Evolutionary conservation across 371 early-diverging fungal genomes (phyloP).

Genomic region (Blastocladiella emersonii): DNA sequence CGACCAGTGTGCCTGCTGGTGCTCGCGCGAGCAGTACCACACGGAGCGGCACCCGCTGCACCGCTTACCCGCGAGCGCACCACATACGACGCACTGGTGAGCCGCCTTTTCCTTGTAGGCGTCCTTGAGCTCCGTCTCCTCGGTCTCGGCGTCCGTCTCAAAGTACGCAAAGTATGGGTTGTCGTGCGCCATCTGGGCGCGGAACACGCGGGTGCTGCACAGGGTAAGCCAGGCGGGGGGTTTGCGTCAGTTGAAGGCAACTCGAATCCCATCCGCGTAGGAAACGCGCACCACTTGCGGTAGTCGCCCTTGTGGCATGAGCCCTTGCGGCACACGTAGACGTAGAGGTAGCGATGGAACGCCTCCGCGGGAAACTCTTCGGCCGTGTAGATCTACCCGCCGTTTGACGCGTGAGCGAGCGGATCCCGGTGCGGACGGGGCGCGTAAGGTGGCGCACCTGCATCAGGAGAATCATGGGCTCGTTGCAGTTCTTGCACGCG

Average conservation of each 20-base stretch:
- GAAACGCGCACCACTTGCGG: slow-evolving; percentile 31
- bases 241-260: too few species aligned
- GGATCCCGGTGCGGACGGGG: not conserved
- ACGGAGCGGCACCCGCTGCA: slow-evolving; percentile 62
- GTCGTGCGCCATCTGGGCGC: slow-evolving; percentile 69
- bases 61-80: slow-evolving; percentile 54
- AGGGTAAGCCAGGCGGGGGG: too few species aligned
- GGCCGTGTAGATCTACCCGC: slow-evolving; percentile 68
- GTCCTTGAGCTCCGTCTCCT: slow-evolving; percentile 13
- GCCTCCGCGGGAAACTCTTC: slow-evolving; percentile 77
- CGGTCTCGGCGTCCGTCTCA: slow-evolving; percentile 17
- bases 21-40: slow-evolving; percentile 68
- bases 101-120: slow-evolving; percentile 9
- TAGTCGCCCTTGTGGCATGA: slow-evolving; percentile 52
- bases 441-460: slow-evolving; percentile 45
- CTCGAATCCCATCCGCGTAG: not conserved
- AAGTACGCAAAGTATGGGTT: slow-evolving; percentile 43
- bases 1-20: slow-evolving; percentile 76
- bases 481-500: slow-evolving; percentile 61
- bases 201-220: slow-evolving; percentile 40
- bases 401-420: not conserved
- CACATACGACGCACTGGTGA: slow-evolving; percentile 52
- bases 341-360: slow-evolving; percentile 75
- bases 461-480: slow-evolving; percentile 63
- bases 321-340: slow-evolving; percentile 80